Conservation (phyloP, 345 rosid genomes). For the Populus alba region DNA sequence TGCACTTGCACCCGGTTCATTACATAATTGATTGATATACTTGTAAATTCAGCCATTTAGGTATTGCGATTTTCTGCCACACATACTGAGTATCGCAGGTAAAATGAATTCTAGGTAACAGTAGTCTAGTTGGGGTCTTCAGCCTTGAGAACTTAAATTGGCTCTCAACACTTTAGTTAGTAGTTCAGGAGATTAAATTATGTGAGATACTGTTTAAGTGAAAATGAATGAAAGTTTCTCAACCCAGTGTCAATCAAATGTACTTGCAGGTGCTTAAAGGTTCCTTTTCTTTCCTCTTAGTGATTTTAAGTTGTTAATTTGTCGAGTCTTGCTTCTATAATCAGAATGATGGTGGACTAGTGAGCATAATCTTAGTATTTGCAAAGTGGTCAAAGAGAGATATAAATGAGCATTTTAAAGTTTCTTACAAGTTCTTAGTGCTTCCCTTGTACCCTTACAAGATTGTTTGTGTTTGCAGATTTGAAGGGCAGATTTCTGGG, state of each 20-base stretch:
- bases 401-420: background rate
- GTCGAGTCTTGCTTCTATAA: background rate
- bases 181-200: too few species aligned
- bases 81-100: background rate
- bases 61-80: background rate
- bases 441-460: background rate
- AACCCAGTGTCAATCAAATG: too few species aligned
- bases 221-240: too few species aligned
- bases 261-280: too few species aligned
- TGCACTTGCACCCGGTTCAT: background rate
- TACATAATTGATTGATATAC: background rate
- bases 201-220: too few species aligned
- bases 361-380: background rate
- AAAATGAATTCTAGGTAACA: background rate
- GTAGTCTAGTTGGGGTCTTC: background rate
- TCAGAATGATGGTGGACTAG: background rate
- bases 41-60: background rate
- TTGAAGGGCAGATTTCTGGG: conserved; percentile 72
- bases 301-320: background rate
- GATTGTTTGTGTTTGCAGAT: conserved; percentile 42
- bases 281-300: too few species aligned
- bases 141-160: background rate
- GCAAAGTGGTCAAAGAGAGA: background rate
- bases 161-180: background rate
- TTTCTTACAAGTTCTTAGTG: background rate